phyloP scores from a whole-genome alignment of 2,329 filamentous ascomycete genomes.

The Venturia asperata region DNA sequence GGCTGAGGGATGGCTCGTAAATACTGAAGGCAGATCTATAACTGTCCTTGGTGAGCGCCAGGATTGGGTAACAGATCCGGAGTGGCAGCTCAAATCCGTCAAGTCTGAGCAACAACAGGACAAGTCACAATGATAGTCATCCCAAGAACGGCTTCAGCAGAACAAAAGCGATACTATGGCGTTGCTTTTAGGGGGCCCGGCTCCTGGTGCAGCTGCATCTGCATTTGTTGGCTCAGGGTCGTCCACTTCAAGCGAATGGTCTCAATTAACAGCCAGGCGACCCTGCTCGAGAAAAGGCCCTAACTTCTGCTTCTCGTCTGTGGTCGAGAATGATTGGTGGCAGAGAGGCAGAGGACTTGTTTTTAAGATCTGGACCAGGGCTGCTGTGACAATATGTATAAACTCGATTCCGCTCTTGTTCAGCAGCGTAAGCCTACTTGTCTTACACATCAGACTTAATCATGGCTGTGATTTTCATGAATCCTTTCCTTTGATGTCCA shows the following conservation, averaged over 20 bases:
- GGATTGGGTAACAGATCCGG: conserved; percentile 56
- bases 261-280: neutral
- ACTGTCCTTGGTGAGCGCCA: conserved; percentile 79
- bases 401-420: neutral
- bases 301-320: neutral
- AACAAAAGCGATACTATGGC: neutral
- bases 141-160: neutral
- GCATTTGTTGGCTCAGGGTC: neutral
- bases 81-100: conserved; percentile 28
- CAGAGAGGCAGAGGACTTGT: neutral
- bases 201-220: neutral
- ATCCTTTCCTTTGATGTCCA: no score
- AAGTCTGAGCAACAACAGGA: neutral
- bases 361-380: neutral
- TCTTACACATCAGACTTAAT: no score
- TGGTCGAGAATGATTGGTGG: neutral
- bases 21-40: conserved; percentile 53
- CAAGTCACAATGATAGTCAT: neutral
- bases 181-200: neutral
- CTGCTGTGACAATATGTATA: neutral
- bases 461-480: no score
- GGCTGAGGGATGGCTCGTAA: conserved; percentile 69
- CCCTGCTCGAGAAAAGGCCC: neutral
- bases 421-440: no score
- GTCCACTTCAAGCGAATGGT: neutral